phyloP scores from a whole-genome alignment of 495 filamentous ascomycete genomes.

The Penicillium maclennaniae region DNA sequence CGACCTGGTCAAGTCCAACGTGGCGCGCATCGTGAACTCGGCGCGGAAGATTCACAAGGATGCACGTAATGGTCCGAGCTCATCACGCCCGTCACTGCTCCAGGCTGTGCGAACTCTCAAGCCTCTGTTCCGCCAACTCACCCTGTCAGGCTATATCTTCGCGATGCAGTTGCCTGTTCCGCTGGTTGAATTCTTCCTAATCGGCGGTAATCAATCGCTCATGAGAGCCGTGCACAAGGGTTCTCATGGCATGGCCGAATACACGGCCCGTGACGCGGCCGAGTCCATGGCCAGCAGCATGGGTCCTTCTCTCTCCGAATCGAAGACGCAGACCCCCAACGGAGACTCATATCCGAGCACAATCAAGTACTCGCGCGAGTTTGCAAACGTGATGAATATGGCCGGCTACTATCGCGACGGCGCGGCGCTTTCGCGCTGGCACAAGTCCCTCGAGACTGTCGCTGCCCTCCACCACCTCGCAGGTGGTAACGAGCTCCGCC shows the following conservation, averaged over 20 bases:
- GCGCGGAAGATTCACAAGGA: conserved; percentile 45
- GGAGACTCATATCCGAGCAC: conserved; percentile 32
- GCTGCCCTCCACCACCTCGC: conserved; percentile 40
- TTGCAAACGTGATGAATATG: conserved; percentile 40
- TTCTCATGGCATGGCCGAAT: conserved; percentile 24
- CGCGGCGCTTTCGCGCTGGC: conserved; percentile 36
- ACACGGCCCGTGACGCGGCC: conserved; percentile 28
- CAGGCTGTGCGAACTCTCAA: conserved; percentile 36
- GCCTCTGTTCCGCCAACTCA: conserved; percentile 41
- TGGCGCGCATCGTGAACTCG: conserved; percentile 31
- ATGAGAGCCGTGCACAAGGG: conserved; percentile 33
- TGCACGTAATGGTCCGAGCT: conserved; percentile 38
- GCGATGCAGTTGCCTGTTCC: conserved; percentile 42
- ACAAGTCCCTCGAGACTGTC: conserved; percentile 47
- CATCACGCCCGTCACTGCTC: conserved; percentile 33
- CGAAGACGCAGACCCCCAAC: conserved; percentile 27
- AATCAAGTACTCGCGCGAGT: conserved; percentile 21
- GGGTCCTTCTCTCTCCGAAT: conserved; percentile 38
- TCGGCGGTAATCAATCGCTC: conserved; percentile 42
- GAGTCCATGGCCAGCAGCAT: conserved; percentile 43
- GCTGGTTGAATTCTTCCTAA: conserved; percentile 35
- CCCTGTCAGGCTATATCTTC: conserved; percentile 49
- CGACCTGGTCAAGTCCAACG: conserved; percentile 29
- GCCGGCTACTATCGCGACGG: conserved; percentile 49
- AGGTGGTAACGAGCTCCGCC: conserved; percentile 19